Percentiles rank a stretch among this genome's conserved stretches.
Evolutionary conservation across 495 filamentous ascomycete genomes (phyloP).

Genomic region (Hypoxylon perforatum): DNA sequence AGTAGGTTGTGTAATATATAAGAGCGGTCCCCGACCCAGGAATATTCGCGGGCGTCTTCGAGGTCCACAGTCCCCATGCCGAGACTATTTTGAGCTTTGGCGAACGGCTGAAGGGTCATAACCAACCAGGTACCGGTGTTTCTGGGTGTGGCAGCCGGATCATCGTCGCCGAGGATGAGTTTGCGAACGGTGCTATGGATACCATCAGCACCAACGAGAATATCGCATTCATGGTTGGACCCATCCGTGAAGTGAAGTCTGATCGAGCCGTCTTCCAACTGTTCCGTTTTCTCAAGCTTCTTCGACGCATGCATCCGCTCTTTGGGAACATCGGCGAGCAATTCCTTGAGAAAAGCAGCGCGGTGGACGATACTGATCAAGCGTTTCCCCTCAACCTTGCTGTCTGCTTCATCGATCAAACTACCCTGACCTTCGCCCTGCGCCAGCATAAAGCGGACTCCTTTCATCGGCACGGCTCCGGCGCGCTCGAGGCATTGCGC

Average conservation of each 20-base stretch:
- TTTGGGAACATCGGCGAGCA: conserved; percentile 8
- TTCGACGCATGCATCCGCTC: conserved; percentile 35
- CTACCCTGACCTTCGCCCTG: conserved; percentile 10
- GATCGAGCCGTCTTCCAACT: conserved; percentile 17
- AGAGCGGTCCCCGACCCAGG: conserved; percentile 17
- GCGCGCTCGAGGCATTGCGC: conserved; percentile 7
- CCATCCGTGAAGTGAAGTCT: conserved; percentile 49
- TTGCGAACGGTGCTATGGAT: conserved; percentile 53
- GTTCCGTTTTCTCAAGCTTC: conserved; percentile 28
- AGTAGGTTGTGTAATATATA: conserved; percentile 33
- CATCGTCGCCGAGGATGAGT: conserved; percentile 22
- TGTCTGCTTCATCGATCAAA: conserved; percentile 3
- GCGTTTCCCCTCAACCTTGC: conserved; percentile 1
- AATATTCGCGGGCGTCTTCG: conserved; percentile 25
- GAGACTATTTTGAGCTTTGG: conserved; percentile 18
- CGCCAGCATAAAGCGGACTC: conserved; percentile 31
- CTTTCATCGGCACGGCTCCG: conserved; percentile 33
- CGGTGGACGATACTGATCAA: conserved; percentile 30
- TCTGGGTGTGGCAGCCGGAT: conserved; percentile 16
- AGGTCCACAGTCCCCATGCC: conserved; percentile 21
- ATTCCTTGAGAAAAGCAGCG: conserved; percentile 19
- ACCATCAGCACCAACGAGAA: conserved; percentile 63
- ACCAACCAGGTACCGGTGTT: conserved; percentile 27
- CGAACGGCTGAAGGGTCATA: conserved; percentile 32
- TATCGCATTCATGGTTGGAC: conserved; percentile 47